These are phyloP conservation scores for Ogataea neopini DNA, from an alignment of 805 yeast species.

Conservation along the genomic window DNA sequence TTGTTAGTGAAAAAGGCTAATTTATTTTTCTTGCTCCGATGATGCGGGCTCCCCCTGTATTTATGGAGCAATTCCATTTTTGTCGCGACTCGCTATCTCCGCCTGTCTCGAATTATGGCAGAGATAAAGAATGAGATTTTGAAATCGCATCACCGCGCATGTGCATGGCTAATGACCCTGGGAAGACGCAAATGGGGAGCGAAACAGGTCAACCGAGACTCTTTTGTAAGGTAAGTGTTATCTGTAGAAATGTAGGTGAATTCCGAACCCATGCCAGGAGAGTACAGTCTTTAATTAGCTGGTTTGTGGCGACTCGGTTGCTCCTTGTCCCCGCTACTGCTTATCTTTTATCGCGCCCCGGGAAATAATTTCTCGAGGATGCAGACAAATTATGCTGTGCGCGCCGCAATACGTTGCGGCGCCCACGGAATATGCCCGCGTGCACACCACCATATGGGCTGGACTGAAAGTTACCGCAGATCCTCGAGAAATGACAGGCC, in stretches of 20 bases:
- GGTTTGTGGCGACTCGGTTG: too few relatives aligned
- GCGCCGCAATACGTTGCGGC: not conserved
- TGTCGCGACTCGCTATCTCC: conserved; percentile 6
- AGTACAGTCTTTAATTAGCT: too few relatives aligned
- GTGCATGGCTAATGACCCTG: not conserved
- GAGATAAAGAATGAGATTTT: conserved; percentile 4
- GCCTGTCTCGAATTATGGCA: conserved; percentile 8
- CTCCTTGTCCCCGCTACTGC: not conserved
- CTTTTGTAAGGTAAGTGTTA: too few relatives aligned
- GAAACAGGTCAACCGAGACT: too few relatives aligned
- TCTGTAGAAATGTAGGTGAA: too few relatives aligned
- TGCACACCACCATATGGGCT: not conserved
- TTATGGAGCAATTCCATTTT: not conserved
- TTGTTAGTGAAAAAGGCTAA: not conserved
- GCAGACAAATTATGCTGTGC: not conserved
- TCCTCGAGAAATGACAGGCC: not conserved
- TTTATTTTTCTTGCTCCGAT: not conserved
- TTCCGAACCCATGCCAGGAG: too few relatives aligned
- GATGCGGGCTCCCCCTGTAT: conserved; percentile 2
- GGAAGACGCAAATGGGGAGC: not conserved
- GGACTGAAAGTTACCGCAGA: not conserved
- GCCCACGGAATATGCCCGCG: not conserved
- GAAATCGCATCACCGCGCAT: conserved; percentile 9
- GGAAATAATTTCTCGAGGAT: conserved; percentile 1
- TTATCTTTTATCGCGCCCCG: conserved; percentile 3